Evolutionary conservation across 192 early-diverging fungal genomes (phyloP).

Genomic region (Coemansia sp.): DNA sequence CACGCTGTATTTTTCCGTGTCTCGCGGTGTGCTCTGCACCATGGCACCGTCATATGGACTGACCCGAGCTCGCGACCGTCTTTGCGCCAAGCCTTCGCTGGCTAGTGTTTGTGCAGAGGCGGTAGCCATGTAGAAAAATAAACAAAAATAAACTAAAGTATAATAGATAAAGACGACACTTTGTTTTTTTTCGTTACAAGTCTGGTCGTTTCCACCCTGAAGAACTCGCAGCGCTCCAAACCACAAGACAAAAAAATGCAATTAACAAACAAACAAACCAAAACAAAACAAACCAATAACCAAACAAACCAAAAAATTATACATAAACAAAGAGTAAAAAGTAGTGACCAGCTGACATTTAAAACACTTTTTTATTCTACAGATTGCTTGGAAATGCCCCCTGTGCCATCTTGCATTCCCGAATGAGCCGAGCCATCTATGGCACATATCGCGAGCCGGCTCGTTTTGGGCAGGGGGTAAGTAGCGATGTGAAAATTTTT

Average conservation of each 20-base stretch:
- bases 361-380: background rate
- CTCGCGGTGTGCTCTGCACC: background rate
- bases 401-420: background rate
- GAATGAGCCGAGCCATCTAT: conserved; percentile 4
- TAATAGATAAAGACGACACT: background rate
- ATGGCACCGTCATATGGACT: background rate
- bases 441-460: background rate
- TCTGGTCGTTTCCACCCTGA: too few species aligned
- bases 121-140: background rate
- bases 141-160: background rate
- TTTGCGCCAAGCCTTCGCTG: background rate
- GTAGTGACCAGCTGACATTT: background rate
- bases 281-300: too few species aligned
- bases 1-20: background rate
- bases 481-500: too few species aligned
- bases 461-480: background rate
- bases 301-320: too few species aligned
- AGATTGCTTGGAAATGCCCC: background rate
- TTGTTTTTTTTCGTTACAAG: too few species aligned
- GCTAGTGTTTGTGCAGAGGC: background rate
- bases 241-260: too few species aligned
- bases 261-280: too few species aligned
- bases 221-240: too few species aligned
- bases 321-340: too few species aligned
- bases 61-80: background rate